phyloP scores from a whole-genome alignment of 805 yeast genomes.

The Yarrowia porcina region DNA sequence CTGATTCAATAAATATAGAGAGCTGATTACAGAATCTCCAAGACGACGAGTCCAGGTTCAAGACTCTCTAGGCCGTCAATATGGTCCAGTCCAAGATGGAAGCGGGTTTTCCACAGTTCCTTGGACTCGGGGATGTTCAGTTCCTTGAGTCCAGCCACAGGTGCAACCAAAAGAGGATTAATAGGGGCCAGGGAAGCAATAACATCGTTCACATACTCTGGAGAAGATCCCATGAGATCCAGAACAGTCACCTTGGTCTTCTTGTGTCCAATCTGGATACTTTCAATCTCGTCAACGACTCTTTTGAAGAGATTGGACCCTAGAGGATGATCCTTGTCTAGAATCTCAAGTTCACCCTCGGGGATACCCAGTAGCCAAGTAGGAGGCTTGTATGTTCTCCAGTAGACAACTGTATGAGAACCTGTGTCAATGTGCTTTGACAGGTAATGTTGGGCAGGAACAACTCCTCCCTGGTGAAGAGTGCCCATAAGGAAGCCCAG shows the following conservation, averaged over 20 bases:
- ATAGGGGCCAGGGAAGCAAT: background rate
- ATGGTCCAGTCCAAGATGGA: slow-evolving; percentile 73
- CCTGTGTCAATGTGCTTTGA: slow-evolving; percentile 32
- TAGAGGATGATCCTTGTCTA: slow-evolving; percentile 28
- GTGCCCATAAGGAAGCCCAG: slow-evolving; percentile 70
- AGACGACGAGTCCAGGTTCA: slow-evolving; percentile 50
- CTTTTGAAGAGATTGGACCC: slow-evolving; percentile 23
- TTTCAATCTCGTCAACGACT: slow-evolving; percentile 27
- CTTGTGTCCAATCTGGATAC: slow-evolving; percentile 27
- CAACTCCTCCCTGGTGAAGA: slow-evolving; percentile 86
- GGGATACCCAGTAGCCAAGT: slow-evolving; percentile 63
- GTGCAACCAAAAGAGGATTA: slow-evolving; percentile 34
- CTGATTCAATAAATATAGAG: slow-evolving; percentile 4
- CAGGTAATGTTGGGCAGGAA: slow-evolving; percentile 52
- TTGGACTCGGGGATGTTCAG: background rate
- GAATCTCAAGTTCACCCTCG: slow-evolving; percentile 31
- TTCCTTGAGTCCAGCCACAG: slow-evolving; percentile 30
- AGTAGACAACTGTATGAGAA: slow-evolving; percentile 57
- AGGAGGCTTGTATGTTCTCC: slow-evolving; percentile 95
- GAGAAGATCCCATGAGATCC: slow-evolving; percentile 52
- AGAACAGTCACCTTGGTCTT: slow-evolving; percentile 28
- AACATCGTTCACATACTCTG: slow-evolving; percentile 34
- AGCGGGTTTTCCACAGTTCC: slow-evolving; percentile 33
- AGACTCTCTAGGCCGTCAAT: slow-evolving; percentile 54
- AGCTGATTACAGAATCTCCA: slow-evolving; percentile 28